Percentiles rank a stretch among this genome's conserved stretches.
phyloP scores from a whole-genome alignment of 768 basidiomycete genomes.

The Lactarius pseudohatsudake region DNA sequence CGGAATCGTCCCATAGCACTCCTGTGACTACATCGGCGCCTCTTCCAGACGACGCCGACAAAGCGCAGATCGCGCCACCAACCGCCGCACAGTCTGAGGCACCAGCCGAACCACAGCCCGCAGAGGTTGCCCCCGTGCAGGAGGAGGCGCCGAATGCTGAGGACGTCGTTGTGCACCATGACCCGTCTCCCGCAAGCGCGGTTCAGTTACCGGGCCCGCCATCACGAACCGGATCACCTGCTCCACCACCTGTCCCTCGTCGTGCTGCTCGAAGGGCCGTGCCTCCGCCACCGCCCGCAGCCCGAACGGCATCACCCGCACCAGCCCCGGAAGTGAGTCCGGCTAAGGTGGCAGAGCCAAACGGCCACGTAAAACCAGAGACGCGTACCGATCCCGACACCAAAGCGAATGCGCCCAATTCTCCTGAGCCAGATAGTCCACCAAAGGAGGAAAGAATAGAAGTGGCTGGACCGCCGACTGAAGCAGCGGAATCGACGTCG shows the following conservation, averaged over 20 bases:
- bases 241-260: constrained; percentile 61
- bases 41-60: constrained; percentile 11
- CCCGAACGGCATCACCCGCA: background rate
- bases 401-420: background rate
- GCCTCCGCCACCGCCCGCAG: constrained; percentile 15
- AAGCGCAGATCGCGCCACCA: background rate
- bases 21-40: constrained; percentile 30
- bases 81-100: background rate
- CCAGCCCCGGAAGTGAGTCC: background rate
- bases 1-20: constrained; percentile 32
- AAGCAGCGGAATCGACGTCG: background rate
- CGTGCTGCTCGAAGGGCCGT: constrained; percentile 54
- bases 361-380: constrained; percentile 11
- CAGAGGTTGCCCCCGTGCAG: constrained; percentile 1
- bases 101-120: background rate
- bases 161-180: background rate
- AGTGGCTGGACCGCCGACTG: background rate
- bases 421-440: background rate
- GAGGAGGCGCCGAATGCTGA: constrained; percentile 2
- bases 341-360: constrained; percentile 3
- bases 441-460: background rate
- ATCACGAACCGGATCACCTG: constrained; percentile 39
- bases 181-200: background rate
- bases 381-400: background rate
- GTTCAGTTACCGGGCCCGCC: constrained; percentile 22